Evolutionary conservation across 306 rosid genomes (phyloP), one percentile per base, ranked within the genome.

Genomic region (Fagus sylvatica): DNA sequence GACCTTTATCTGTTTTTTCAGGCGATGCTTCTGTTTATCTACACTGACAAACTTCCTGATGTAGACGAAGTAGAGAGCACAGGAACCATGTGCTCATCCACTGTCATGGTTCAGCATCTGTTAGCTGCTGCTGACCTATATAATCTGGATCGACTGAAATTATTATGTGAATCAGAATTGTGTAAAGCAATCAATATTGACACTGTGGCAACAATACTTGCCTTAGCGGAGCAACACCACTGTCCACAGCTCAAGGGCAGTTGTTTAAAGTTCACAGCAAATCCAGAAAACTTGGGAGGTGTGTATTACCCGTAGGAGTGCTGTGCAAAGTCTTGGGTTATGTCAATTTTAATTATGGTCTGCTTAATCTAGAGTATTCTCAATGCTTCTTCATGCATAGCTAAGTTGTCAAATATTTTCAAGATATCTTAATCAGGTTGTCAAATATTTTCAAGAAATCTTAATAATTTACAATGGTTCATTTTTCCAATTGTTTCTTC

Each of bases 1-100:
- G 17, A 37, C 66, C 16, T 73, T 71, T 72, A 48, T 66, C 69
- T 73, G 22, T 67, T 65, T 82, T 81, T 54, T 73, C 89, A 91
- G 97, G 97, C 97, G 36, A 91, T 91, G 97, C 97, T 91, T 84
- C 87, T 87, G 75, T 91, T 85, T 82, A 83, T 91, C 69, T 91
- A 91, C 81, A 56, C 89, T 0, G 96, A 91, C 89, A 86, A 74
- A 69, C 90, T 91, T 79, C 96, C 93, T 42, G 86, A 81, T 30
- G 80, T 84, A 30, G 82, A 73, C 7, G 96, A 91, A 56, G 88
- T 89, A 69, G 89, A 83, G 88, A 91, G 88, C 73, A 84, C 90
- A 56, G 66, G 69, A 67, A 77, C 82, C 42, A 41, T 83, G 73
- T 91, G 97, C 88, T 81, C 97, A 15, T 75, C 49, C 81, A 83